Conservation (phyloP, 1,139 yeast species). For the Yarrowia galli region DNA sequence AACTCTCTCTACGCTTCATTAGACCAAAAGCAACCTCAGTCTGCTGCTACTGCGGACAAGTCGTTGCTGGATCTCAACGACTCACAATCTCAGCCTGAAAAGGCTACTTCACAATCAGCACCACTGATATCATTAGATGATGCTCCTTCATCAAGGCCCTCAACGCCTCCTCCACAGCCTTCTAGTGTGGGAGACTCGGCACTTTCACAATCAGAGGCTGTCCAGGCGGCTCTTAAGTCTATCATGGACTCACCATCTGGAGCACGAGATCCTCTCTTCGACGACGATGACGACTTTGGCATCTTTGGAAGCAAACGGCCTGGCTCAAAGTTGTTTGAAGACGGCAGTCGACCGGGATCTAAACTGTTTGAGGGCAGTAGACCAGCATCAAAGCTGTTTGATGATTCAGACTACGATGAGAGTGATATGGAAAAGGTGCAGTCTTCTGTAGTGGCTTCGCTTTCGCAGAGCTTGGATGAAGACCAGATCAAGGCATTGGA, state of each 20-base stretch:
- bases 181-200: constrained; percentile 9
- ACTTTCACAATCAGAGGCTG: constrained; percentile 54
- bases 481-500: constrained; percentile 32
- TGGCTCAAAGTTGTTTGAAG: constrained; percentile 6
- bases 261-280: constrained; percentile 24
- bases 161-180: constrained; percentile 8
- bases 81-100: constrained; percentile 13
- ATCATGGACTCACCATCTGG: constrained; percentile 55
- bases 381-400: constrained; percentile 28
- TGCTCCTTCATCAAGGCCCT: not conserved
- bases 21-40: not conserved
- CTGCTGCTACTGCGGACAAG: not conserved
- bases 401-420: constrained; percentile 33
- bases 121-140: constrained; percentile 15
- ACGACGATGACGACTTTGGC: constrained; percentile 18
- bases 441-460: constrained; percentile 17
- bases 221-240: constrained; percentile 73
- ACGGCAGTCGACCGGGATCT: not conserved
- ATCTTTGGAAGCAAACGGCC: constrained; percentile 8
- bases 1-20: constrained; percentile 16
- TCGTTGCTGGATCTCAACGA: constrained; percentile 11
- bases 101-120: constrained; percentile 16
- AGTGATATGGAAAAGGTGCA: constrained; percentile 24
- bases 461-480: constrained; percentile 25
- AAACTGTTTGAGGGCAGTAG: constrained; percentile 15